phyloP scores from a whole-genome alignment of 2,329 filamentous ascomycete species.

The Alternaria brassicae region DNA sequence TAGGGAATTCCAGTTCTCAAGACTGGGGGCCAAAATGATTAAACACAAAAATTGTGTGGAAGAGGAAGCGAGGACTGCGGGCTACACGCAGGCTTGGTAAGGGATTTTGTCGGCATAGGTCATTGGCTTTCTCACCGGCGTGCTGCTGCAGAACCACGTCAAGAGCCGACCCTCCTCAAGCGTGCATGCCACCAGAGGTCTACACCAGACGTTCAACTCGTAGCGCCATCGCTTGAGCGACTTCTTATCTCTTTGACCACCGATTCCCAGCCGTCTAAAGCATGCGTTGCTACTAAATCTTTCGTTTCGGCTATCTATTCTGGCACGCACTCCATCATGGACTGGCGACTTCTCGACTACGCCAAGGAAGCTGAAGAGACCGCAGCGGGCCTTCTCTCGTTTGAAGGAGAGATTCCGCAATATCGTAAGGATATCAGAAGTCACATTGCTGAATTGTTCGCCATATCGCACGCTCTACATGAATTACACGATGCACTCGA shows the following conservation, averaged over 20 bases:
- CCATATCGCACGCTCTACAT: constrained; percentile 60
- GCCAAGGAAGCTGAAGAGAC: constrained; percentile 61
- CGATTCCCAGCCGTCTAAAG: constrained; percentile 22
- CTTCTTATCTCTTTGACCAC: constrained; percentile 18
- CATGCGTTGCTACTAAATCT: constrained; percentile 23
- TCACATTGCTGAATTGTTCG: constrained; percentile 62
- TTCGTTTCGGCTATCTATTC: constrained; percentile 29
- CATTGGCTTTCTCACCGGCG: constrained; percentile 45
- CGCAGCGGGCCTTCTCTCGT: constrained; percentile 58
- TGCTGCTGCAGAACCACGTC: constrained; percentile 48
- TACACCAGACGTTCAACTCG: constrained; percentile 37
- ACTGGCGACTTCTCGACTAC: constrained; percentile 49
- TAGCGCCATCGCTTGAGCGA: constrained; percentile 37
- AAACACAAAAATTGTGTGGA: constrained; percentile 28
- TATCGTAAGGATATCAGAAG: constrained; percentile 61
- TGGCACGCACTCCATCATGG: constrained; percentile 45
- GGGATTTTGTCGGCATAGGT: constrained; percentile 42
- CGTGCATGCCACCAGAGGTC: constrained; percentile 31
- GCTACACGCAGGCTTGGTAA: constrained; percentile 43
- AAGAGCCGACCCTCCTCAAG: constrained; percentile 38
- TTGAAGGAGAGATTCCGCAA: constrained; percentile 60
- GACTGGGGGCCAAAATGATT: constrained; percentile 42
- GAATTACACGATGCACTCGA: constrained; percentile 56
- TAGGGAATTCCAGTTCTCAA: constrained; percentile 18
- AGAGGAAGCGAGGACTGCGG: constrained; percentile 38